Base-by-base conservation (phyloP, 345 rosid species). In the Brassica carinata region DNA sequence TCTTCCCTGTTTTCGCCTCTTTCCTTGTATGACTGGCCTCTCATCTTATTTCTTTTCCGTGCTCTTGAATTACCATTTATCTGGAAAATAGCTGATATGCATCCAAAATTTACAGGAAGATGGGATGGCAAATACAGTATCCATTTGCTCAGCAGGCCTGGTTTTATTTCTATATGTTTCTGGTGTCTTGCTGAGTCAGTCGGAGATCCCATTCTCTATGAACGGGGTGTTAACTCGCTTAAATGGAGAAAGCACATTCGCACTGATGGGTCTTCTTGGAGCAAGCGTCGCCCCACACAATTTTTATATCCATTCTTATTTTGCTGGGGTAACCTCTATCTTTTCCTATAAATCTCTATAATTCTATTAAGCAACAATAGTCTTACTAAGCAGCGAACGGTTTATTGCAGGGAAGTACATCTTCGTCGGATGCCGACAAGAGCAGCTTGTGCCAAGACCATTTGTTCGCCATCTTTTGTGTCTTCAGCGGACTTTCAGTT, bases 181-280 rank as follows among this genome's bases (percentile, higher is more conserved):
- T 17, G 97, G 97, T 74, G 90, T 94, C 73, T 85, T 96, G 59
- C 33, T 85, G 29, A 88, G 93, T 83, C 98, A 96, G 77, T 90
- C 95, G 40, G 99, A 92, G 83, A 83, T 87, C 66, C 88, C 94
- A 62, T 73, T 88, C 79, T 85, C 94, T 48, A 80, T 81, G 84
- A 89, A 78, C 78, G 93, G 90, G 78, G 69, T 85, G 79, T 83
- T 80, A 59, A 77, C 87, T 70, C 89, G 87, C 81, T 85, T 96
- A 62, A 86, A 84, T 67, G 96, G 88, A 81, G 99, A 92, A 75
- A 91, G 91, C 78, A 84, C 87, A 45, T 92, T 91, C 69, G 86
- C 90, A 66, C 65, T 96, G 79, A 96, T 94, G 97, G 88, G 97
- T 88, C 97, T 96, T 76, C 98, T 96, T 87, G 99, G 99, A 87